phyloP scores from a whole-genome alignment of 768 basidiomycete genomes.

The Lepiota brunneoincarnata region DNA sequence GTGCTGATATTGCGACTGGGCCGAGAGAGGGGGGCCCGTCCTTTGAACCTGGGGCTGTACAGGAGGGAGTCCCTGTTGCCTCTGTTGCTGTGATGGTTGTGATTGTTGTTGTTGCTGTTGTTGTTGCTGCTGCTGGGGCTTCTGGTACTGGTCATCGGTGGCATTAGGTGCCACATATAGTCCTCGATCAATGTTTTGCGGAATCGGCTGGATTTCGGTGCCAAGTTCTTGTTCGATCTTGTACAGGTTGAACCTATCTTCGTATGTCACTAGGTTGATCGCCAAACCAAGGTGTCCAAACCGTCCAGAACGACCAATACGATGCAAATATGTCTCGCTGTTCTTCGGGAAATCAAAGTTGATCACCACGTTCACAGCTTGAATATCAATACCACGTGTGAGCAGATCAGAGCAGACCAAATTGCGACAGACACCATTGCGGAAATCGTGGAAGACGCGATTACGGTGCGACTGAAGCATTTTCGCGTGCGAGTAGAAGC shows the following conservation, averaged over 20 bases:
- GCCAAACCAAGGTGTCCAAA: constrained; percentile 97
- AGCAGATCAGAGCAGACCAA: constrained; percentile 97
- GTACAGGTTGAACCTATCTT: constrained; percentile 97
- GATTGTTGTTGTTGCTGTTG: constrained; percentile 21
- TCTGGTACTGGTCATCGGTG: constrained; percentile 40
- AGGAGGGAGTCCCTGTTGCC: constrained; percentile 17
- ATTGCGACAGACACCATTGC: constrained; percentile 97
- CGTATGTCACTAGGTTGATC: constrained; percentile 96
- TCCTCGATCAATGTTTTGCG: constrained; percentile 84
- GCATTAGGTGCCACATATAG: constrained; percentile 86
- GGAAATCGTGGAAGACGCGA: constrained; percentile 99
- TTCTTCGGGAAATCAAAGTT: constrained; percentile 99
- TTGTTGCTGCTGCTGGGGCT: constrained; percentile 28
- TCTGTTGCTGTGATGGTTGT: constrained; percentile 19
- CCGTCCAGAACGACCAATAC: constrained; percentile 96
- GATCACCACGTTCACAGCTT: constrained; percentile 99
- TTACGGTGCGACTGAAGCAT: constrained; percentile 99
- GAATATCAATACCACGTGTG: constrained; percentile 99
- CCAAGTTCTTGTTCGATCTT: constrained; percentile 98
- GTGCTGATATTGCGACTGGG: constrained; percentile 17
- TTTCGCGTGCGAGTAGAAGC: constrained; percentile 99
- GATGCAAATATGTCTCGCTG: constrained; percentile 97
- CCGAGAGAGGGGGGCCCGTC: background rate
- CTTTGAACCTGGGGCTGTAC: constrained; percentile 11
- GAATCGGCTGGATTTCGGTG: constrained; percentile 96